Percentiles rank a stretch among this genome's conserved stretches.
phyloP scores from a whole-genome alignment of 2,329 filamentous ascomycete species.

The Phaeosphaeriaceae sp. region DNA sequence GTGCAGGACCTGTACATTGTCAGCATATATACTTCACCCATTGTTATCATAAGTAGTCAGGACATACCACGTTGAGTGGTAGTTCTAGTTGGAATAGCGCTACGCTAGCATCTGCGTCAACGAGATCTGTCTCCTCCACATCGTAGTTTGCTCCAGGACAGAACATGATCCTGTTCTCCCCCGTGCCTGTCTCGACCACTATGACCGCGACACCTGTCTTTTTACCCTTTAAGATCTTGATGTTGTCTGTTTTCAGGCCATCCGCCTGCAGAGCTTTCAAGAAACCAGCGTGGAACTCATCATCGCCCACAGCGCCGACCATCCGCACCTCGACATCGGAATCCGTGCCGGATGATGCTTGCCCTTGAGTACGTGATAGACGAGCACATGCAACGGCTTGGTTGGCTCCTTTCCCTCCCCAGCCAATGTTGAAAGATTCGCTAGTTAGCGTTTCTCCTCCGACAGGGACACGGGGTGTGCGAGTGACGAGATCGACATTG shows the following conservation, averaged over 20 bases:
- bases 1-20: conserved; percentile 35
- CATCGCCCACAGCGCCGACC: conserved; percentile 58
- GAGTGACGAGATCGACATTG: conserved; percentile 91
- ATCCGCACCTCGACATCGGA: conserved; percentile 55
- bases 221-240: conserved; percentile 51
- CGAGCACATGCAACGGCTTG: conserved; percentile 90
- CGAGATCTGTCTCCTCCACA: conserved; percentile 46
- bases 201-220: conserved; percentile 59
- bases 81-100: conserved; percentile 58
- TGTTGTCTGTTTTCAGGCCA: conserved; percentile 51
- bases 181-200: conserved; percentile 55
- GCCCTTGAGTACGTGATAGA: conserved; percentile 66
- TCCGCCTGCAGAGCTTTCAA: conserved; percentile 52
- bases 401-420: conserved; percentile 94
- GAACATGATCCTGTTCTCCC: conserved; percentile 59
- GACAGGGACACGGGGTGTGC: conserved; percentile 81
- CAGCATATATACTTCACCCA: not conserved
- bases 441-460: conserved; percentile 89
- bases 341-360: conserved; percentile 26
- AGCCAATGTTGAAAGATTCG: conserved; percentile 77
- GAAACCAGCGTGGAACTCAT: conserved; percentile 52
- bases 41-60: not conserved
- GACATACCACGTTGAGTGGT: conserved; percentile 49
- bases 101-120: conserved; percentile 50
- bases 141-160: conserved; percentile 56